These are phyloP conservation scores for Nicotiana undulata DNA, from an alignment of 257 asterid species.

Conservation along the genomic window DNA sequence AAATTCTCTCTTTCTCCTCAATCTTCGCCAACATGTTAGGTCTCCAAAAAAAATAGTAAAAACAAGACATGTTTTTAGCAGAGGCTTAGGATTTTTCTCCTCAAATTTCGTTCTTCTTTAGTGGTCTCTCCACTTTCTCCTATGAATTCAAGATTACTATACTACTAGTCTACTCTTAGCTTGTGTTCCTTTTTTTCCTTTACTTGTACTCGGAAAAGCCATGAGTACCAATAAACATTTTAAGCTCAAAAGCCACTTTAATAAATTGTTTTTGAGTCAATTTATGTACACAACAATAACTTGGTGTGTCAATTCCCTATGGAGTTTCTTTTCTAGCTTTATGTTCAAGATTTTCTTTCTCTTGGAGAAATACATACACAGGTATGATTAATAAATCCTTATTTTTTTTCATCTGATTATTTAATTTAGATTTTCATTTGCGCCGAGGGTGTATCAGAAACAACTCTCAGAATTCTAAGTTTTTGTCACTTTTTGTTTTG, in stretches of 20 bases:
- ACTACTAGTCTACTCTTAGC: not conserved
- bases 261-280: constrained; percentile 20
- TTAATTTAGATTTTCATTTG: not conserved
- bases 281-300: constrained; percentile 22
- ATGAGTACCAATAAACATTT: constrained; percentile 21
- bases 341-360: constrained; percentile 29
- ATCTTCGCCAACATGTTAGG: constrained; percentile 24
- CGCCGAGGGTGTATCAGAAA: not conserved
- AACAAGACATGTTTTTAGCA: not conserved
- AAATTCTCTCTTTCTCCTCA: constrained; percentile 16
- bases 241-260: constrained; percentile 24
- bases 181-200: constrained; percentile 22
- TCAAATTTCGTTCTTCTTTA: constrained; percentile 21
- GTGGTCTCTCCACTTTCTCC: constrained; percentile 31
- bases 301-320: constrained; percentile 19
- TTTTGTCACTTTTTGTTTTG: constrained; percentile 9
- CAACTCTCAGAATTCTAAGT: too few species aligned
- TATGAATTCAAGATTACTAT: constrained; percentile 9
- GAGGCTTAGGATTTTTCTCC: constrained; percentile 19
- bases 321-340: constrained; percentile 27
- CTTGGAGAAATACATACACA: constrained; percentile 20
- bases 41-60: not conserved
- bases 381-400: constrained; percentile 26
- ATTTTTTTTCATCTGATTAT: not conserved
- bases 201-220: constrained; percentile 30